Base-by-base conservation (phyloP, 148 eudicot species). In the Cornus kousa region DNA sequence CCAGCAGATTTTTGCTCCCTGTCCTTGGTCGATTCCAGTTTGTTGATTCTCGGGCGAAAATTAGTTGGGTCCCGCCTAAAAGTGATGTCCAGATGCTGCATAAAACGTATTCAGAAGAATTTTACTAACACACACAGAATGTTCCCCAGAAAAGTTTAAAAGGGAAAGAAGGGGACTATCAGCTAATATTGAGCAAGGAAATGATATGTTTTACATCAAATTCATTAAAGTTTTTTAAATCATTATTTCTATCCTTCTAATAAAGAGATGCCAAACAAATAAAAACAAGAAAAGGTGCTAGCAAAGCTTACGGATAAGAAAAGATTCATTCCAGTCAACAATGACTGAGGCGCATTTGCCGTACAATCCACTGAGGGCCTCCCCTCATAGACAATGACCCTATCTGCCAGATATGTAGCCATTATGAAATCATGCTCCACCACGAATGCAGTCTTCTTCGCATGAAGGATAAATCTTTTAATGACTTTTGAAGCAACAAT, bases 371-470 rank as follows among this genome's bases (percentile, higher is more conserved):
- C 83, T 2, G 98, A 95, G 24, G 97, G 90, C 24, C 24, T 75
- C 67, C 99, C 97, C 81, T 95, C 99, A 50, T 89, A 95, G 68
- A 93, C 97, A 81, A 95, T 89, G 69, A 95, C 99, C 80, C 97
- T 84, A 79, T 95, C 97, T 1, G 99, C 99, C 82, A 95, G 83
- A 85, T 95, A 95, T 50, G 97, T 93, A 71, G 99, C 97, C 99
- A 95, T 95, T 0, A 95, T 95, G 68, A 95, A 95, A 83, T 95
- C 99, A 72, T 95, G 99, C 83, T 95, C 99, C 10, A 95, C 99
- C 77, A 95, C 86, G 84, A 95, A 95, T 24, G 99, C 99, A 11
- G 99, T 93, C 89, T 95, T 95, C 85, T 93, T 95, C 13, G 97
- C 97, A 81, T 91, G 99, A 43, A 95, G 93, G 76, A 95, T 91